These are phyloP conservation scores for Chimonanthus salicifolius DNA, from an alignment of 164 flowering plant species.

Conservation along the genomic window DNA sequence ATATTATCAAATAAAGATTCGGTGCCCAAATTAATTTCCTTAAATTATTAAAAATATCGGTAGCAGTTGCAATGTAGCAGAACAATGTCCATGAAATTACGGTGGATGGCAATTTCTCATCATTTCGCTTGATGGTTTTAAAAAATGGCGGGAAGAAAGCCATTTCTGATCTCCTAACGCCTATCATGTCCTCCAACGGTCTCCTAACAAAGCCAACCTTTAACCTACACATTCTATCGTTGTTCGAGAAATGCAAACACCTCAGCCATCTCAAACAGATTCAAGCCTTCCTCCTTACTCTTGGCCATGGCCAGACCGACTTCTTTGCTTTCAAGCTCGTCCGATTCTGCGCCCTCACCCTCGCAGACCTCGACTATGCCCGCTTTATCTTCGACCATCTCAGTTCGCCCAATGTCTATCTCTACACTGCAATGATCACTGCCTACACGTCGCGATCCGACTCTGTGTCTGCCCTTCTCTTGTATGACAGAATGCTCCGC, in stretches of 20 bases:
- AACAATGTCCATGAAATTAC: too few relatives aligned
- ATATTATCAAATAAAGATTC: too few relatives aligned
- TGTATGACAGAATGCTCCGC: conserved; percentile 30
- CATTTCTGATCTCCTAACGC: too few relatives aligned
- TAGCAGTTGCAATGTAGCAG: too few relatives aligned
- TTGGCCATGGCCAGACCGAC: conserved; percentile 48
- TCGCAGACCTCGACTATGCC: neutral
- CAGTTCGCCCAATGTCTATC: conserved; percentile 39
- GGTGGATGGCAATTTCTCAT: too few relatives aligned
- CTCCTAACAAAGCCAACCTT: too few relatives aligned
- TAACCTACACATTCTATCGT: too few relatives aligned
- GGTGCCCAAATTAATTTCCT: too few relatives aligned
- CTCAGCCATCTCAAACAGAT: conserved; percentile 62
- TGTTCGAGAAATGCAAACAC: conserved; percentile 26
- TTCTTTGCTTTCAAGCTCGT: conserved; percentile 61
- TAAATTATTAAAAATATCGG: too few relatives aligned
- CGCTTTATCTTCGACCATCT: conserved; percentile 32
- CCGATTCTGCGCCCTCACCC: conserved; percentile 18
- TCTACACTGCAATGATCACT: conserved; percentile 53
- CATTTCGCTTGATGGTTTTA: too few relatives aligned
- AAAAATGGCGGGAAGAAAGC: too few relatives aligned
- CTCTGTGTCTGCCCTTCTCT: conserved; percentile 15
- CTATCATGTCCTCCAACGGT: too few relatives aligned
- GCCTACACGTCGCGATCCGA: conserved; percentile 33
- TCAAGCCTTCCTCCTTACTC: conserved; percentile 44